Evolutionary conservation across 306 rosid species (phyloP), one percentile per base, ranked within the genome.

Genomic region (Vicia faba): DNA sequence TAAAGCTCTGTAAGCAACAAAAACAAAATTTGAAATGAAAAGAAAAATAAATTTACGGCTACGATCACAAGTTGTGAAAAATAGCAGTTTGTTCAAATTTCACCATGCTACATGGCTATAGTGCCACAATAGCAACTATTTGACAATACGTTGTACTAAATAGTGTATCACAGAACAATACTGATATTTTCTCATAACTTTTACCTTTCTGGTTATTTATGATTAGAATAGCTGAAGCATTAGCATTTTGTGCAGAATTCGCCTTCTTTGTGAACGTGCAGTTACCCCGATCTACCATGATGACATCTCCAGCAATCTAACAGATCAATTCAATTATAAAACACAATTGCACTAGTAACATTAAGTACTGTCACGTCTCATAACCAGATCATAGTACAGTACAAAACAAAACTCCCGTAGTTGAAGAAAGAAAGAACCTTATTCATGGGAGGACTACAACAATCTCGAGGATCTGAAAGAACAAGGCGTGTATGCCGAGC

Each of bases 151-250:
- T 44, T 44, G 8, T 44, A 44, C 19, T 31, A 44, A 44, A 44
- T 44, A 44, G 50, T 5, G 2, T 44, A n/a, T 14, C 50, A 44
- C 3, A 2, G 16, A 44, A n/a, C 50, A 44, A 13, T 20, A 4
- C 12, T 6, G 50, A 28, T 31, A 31, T 20, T 39, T 40, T 20
- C 33, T 12, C 12, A 0, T 0, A 61, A 5, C 67, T 38, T 9
- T 14, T 74, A 90, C 99, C 99, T 74, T 86, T 88, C 66, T 90
- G 87, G 61, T 77, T 86, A 75, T 90, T 93, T 71, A 89, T 77
- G 68, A 93, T 86, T 71, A 93, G 97, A 61, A 93, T 79, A 74
- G 99, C 99, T 4, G 97, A 90, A 80, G 99, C 99, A 84, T 88
- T 89, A 10, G 96, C 97, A 69, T 79, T 81, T 80, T 93, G 82